A percentile compares a stretch with the other conserved stretches of the same genome.
These are phyloP conservation scores for Eucalyptus viminalis DNA, from an alignment of 345 rosid genomes.

Conservation along the genomic window DNA sequence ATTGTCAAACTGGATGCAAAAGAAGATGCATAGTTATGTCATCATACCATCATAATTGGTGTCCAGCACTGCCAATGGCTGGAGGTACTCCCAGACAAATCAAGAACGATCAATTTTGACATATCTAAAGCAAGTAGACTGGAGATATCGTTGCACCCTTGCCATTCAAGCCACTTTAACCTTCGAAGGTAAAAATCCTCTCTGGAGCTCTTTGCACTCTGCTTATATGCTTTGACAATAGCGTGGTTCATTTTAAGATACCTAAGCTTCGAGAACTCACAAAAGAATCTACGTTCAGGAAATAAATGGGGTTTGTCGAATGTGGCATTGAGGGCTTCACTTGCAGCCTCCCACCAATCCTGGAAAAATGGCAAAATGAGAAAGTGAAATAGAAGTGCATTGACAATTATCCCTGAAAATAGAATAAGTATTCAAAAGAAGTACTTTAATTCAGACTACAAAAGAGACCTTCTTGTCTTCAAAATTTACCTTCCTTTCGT, in stretches of 20 bases:
- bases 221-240: background rate
- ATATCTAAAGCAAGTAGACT: background rate
- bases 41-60: background rate
- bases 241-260: background rate
- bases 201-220: background rate
- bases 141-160: background rate
- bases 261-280: background rate
- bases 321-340: background rate
- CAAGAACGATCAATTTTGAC: background rate
- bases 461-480: background rate
- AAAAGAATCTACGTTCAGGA: rapidly evolving
- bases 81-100: background rate
- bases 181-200: background rate
- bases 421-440: background rate
- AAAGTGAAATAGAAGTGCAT: background rate
- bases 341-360: background rate
- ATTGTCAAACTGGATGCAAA: background rate
- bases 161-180: background rate
- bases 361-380: background rate
- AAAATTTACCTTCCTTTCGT: background rate
- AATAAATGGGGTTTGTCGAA: background rate
- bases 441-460: too few species aligned
- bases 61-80: background rate
- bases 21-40: background rate
- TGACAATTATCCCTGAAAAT: background rate